Percentiles rank a stretch among this genome's conserved stretches.
Evolutionary conservation across 2,329 filamentous ascomycete species (phyloP).

Genomic region (Ophiostoma quercus): DNA sequence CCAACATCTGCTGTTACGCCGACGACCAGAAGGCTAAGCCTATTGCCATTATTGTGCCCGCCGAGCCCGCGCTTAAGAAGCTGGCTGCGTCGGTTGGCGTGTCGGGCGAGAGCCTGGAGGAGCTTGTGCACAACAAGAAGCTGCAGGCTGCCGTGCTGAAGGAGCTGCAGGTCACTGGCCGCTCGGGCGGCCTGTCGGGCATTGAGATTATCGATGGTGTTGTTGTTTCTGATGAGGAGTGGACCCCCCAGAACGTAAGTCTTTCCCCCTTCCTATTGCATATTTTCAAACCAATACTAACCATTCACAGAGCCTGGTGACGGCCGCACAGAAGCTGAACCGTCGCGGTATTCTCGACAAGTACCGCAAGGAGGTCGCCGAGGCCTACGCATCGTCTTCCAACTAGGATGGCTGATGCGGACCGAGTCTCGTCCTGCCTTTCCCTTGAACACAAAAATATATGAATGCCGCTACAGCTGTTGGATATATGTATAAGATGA

Average conservation of each 20-base stretch:
- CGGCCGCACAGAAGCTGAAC: conserved; percentile 68
- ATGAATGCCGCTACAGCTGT: not conserved
- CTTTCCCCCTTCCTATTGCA: too few species aligned
- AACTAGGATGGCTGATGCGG: not conserved
- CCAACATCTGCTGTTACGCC: conserved; percentile 54
- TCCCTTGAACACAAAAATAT: not conserved
- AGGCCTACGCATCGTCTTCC: conserved; percentile 48
- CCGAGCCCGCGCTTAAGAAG: conserved; percentile 52
- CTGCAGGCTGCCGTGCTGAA: conserved; percentile 57
- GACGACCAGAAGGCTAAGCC: conserved; percentile 48
- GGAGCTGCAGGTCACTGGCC: conserved; percentile 58
- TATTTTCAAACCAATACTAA: not conserved
- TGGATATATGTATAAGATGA: not conserved
- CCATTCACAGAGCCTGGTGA: conserved; percentile 52
- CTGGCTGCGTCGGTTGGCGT: conserved; percentile 42
- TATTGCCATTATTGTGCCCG: conserved; percentile 53
- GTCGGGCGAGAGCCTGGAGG: conserved; percentile 54
- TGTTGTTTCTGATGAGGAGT: conserved; percentile 66
- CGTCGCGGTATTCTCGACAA: conserved; percentile 60
- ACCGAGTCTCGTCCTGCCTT: not conserved
- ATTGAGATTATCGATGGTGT: conserved; percentile 70
- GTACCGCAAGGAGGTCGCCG: conserved; percentile 57
- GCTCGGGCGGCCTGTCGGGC: conserved; percentile 55
- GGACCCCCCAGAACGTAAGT: conserved; percentile 69
- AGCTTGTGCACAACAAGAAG: conserved; percentile 63